Base-by-base conservation (phyloP, 2,329 filamentous ascomycete genomes). In the Cyphellophora attinorum region DNA sequence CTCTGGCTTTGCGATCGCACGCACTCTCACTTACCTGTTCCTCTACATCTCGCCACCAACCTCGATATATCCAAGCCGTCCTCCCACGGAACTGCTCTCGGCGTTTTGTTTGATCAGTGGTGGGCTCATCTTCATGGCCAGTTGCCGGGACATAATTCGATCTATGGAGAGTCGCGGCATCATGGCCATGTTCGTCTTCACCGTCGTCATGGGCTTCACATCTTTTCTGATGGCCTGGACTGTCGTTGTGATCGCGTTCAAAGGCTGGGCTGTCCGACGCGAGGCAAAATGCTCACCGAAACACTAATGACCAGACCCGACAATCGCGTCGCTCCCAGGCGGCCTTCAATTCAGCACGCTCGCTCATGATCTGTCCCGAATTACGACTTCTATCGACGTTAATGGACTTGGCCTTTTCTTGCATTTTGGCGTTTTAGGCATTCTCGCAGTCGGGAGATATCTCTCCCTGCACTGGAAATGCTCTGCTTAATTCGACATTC, bases 151-250 rank as follows among this genome's bases (percentile, higher is more conserved):
- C 52, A 81, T 81, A 0, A 73, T 95, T 16, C 57, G 68, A 6
- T 75, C 77, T n/a, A 84, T 94, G 65, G 79, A 88, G 40, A 70
- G 72, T 37, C 80, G 88, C 52, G 60, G 78, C 3, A 64, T 94
- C 11, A 83, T 94, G 52, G 84, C 84, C 44, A 95, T 94, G 86
- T 91, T 94, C 58, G 75, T 85, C 41, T 93, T 94, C 59, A 94
- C 85, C 0, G 73, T 94, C 19, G 82, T 78, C 6, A 82, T 93
- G 74, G 89, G 88, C 2, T 55, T 93, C 5, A 83, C 85, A 1
- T 81, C 79, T 2, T 67, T 94, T 33, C 59, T 93, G 33, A 89
- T 95, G 82, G 79, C 86, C 0, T 94, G 84, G 78, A 72, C 81
- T 35, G 72, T 93, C 13, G 52, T 86, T 17, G 64, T 82, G 8